Base-by-base conservation (phyloP, 2,329 filamentous ascomycete species). In the Lecanicillium sp. region DNA sequence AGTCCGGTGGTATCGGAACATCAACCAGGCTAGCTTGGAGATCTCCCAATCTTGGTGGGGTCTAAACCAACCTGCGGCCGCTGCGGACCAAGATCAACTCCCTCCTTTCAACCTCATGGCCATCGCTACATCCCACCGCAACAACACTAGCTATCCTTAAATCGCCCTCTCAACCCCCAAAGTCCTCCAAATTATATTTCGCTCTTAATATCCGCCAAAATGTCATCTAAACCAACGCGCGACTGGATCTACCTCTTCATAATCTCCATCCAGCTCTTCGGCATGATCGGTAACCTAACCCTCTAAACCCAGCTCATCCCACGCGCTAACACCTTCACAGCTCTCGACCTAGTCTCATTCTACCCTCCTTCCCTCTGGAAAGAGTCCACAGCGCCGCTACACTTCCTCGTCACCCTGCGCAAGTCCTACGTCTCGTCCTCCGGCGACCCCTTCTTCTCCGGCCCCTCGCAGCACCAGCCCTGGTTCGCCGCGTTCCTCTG, bases 401-500 rank as follows among this genome's bases (percentile, higher is more conserved):
- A 73, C 53, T 60, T 66, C 45, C 58, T 76, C 33, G 54, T 63
- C 45, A 40, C 56, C 27, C 51, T 76, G 41, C 68, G 71, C 42
- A 43, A 57, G 4, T 64, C 60, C 49, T 77, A 77, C 56, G 55
- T 69, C 31, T 43, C 53, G 27, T 57, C 58, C 10, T 70, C 69
- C 48, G 70, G 71, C 41, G 74, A 79, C 54, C 73, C 71, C 7
- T 71, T 74, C 57, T 68, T 72, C 52, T 54, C 59, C 29, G 49
- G 58, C 22, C 50, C 62, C 27, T 55, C 57, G 9, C 29, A 51
- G 11, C 52, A 60, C 35, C 60, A 61, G 11, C 60, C 62, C 42
- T 79, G 73, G 71, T 72, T 77, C 58, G 56, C 60, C 10, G 55
- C 69, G 36, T 70, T 73, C 49, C 57, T 72, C 36, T 62, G 63